phyloP scores from a whole-genome alignment of 2,329 filamentous ascomycete genomes.

The Fusarium coicis region DNA sequence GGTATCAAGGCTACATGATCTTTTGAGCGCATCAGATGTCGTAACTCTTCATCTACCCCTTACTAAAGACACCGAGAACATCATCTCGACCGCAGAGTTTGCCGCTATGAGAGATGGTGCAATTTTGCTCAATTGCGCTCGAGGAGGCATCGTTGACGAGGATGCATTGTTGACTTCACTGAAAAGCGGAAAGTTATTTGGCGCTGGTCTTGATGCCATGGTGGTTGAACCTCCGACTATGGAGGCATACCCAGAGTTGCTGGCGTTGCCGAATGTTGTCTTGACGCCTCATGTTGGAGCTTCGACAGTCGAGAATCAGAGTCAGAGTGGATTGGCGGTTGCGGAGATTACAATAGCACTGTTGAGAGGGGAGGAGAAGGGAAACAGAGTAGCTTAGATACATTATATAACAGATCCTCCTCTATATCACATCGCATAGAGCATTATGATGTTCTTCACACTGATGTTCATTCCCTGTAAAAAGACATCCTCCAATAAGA shows the following conservation, averaged over 20 bases:
- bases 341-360: neutral
- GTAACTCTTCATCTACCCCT: neutral
- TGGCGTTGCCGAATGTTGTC: neutral
- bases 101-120: neutral
- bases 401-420: accelerated
- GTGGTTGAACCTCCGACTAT: neutral
- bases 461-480: too few relatives aligned
- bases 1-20: neutral
- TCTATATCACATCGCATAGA: neutral
- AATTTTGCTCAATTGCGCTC: neutral
- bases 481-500: neutral
- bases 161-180: neutral
- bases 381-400: neutral
- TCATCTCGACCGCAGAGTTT: neutral
- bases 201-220: neutral
- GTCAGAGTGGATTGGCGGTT: neutral
- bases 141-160: neutral
- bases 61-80: neutral
- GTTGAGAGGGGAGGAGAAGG: neutral
- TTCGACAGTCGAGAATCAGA: neutral
- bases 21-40: neutral
- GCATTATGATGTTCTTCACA: too few relatives aligned
- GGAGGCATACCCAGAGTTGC: neutral
- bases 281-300: neutral
- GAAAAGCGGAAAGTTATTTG: neutral